Evolutionary conservation across 139 green algal species (phyloP), one percentile per base, ranked within the genome.

Genomic region (Haematococcus lacustris): DNA sequence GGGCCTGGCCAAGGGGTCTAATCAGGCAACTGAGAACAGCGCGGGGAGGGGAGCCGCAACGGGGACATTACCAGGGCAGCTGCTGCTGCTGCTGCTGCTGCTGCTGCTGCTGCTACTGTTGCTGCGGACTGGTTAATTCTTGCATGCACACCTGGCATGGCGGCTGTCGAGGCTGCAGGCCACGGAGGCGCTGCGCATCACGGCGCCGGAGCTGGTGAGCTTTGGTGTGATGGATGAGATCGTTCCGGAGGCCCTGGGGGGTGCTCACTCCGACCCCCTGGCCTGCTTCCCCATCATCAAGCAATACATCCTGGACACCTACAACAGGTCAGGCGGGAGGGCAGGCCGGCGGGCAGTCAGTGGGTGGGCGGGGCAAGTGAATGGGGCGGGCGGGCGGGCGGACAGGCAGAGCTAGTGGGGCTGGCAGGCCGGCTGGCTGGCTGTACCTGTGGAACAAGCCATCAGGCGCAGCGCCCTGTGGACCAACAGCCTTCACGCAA

Each of bases 131-230:
- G 57, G 26, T 57, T 57, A 64, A 57, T 57, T 21, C 13, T 28
- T 28, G 13, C 47, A 57, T 28, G 47, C 13, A 21, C 13, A 57
- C 21, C 47, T 57, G 47, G 21, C 47, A 13, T 21, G 47, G 13
- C 13, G 13, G 13, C 47, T 57, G 23, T 32, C 33, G 13, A 21
- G 21, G 25, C 63, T 40, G 43, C 67, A 88, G 83, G 94, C 94
- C 53, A 97, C 94, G 1, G 90, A 97, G 80, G 94, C 94, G 4
- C 86, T 98, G 71, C 87, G 84, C 73, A 98, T 98, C 88, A 98
- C 93, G 1, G 75, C 87, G 0, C 41, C 77, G 5, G 89, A 98
- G 75, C 82, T 98, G 39, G 59, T 93, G 38, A 82, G 85, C 33
- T 88, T 97, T 38, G 85, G 86, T 13, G 86, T 98, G 1, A 94